These are phyloP conservation scores for Gastrodia elata DNA, from an alignment of 106 monocot species.

Conservation along the genomic window DNA sequence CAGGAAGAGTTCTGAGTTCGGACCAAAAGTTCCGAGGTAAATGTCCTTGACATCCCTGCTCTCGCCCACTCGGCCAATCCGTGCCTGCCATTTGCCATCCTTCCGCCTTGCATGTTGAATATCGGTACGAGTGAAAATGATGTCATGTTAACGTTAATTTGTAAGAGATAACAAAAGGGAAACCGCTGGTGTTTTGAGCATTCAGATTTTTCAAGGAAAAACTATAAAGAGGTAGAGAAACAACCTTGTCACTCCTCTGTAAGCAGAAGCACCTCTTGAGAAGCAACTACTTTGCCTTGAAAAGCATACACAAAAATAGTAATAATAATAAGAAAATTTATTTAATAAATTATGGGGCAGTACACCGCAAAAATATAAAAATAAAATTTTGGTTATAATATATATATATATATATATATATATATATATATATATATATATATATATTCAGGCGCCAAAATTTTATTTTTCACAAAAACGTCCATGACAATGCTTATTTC, in stretches of 20 bases:
- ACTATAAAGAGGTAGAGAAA: background rate
- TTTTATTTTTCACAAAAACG: too few species aligned
- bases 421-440: too few species aligned
- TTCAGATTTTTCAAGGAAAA: too few species aligned
- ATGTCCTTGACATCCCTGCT: constrained; percentile 62
- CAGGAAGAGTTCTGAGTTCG: constrained; percentile 6
- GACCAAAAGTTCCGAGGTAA: constrained; percentile 65
- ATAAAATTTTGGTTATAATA: too few species aligned
- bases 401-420: too few species aligned
- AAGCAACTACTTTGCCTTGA: constrained; percentile 60
- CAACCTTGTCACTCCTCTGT: constrained; percentile 64
- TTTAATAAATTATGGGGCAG: background rate
- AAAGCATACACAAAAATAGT: background rate
- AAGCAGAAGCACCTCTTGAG: constrained; percentile 56
- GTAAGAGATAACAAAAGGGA: background rate
- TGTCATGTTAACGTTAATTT: background rate
- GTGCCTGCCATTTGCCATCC: constrained; percentile 67
- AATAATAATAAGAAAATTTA: background rate
- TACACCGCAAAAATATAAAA: background rate
- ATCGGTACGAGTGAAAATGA: constrained; percentile 1
- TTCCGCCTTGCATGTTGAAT: constrained; percentile 37
- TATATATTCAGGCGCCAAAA: too few species aligned
- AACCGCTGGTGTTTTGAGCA: too few species aligned
- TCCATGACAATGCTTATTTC: too few species aligned
- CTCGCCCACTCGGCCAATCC: constrained; percentile 55